Percentiles rank a stretch among this genome's conserved stretches.
Evolutionary conservation across 1,284 basidiomycete genomes (phyloP).

Genomic region (Malassezia sp.): DNA sequence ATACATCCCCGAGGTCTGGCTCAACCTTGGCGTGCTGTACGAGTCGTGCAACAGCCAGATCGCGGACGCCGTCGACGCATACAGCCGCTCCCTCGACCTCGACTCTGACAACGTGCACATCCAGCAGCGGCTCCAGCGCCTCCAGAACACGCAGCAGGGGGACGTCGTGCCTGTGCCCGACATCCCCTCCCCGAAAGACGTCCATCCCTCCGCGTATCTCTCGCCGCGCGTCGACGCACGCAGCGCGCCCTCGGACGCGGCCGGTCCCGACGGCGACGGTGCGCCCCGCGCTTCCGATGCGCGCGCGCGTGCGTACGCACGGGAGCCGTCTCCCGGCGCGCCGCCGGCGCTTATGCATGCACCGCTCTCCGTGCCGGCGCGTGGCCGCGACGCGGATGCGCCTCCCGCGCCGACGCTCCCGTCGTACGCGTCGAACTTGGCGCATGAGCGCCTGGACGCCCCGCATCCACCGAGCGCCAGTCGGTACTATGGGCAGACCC

Average conservation of each 20-base stretch:
- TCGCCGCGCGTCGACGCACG: background rate
- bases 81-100: slow-evolving; percentile 49
- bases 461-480: background rate
- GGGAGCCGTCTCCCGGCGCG: background rate
- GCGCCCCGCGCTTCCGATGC: background rate
- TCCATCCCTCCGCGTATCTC: slow-evolving; percentile 78
- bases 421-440: slow-evolving; percentile 2
- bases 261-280: background rate
- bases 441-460: background rate
- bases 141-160: slow-evolving; percentile 66
- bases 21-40: slow-evolving; percentile 89
- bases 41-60: slow-evolving; percentile 99
- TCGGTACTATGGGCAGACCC: background rate
- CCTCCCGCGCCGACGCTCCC: background rate
- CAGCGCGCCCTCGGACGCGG: background rate
- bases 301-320: background rate
- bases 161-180: too few species aligned
- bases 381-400: background rate
- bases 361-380: too few species aligned
- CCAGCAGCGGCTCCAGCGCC: slow-evolving; percentile 48
- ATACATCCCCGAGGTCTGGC: slow-evolving; percentile 99
- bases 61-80: slow-evolving; percentile 94
- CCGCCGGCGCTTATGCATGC: too few species aligned
- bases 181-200: slow-evolving; percentile 84
- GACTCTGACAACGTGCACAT: slow-evolving; percentile 41